phyloP scores from a whole-genome alignment of 345 rosid species.

The Hibiscus syriacus region DNA sequence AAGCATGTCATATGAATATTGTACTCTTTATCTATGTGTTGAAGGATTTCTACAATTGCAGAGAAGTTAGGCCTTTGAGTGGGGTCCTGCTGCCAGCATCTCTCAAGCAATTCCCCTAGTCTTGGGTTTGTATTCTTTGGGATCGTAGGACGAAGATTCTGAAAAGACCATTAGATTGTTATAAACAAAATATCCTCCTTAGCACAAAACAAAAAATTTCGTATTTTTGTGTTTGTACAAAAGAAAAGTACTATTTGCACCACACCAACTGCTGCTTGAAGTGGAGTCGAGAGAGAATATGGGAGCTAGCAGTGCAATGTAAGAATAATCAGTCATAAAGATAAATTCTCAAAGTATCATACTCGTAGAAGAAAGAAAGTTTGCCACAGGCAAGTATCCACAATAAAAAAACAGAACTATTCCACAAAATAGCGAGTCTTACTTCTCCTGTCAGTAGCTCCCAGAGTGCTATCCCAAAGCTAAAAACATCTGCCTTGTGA shows the following conservation, averaged over 20 bases:
- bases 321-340: neutral
- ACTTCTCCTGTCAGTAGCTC: constrained; percentile 95
- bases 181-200: neutral
- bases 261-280: constrained; percentile 94
- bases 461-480: constrained; percentile 85
- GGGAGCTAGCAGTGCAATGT: constrained; percentile 51
- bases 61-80: constrained; percentile 68
- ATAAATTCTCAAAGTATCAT: neutral
- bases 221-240: neutral
- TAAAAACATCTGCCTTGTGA: constrained; percentile 85
- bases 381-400: constrained; percentile 7
- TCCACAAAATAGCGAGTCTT: constrained; percentile 23
- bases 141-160: constrained; percentile 77
- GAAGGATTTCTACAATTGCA: constrained; percentile 57
- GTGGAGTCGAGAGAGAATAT: constrained; percentile 61
- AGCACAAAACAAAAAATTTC: neutral
- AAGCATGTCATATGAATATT: constrained; percentile 1
- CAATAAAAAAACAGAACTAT: neutral
- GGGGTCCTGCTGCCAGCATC: constrained; percentile 91
- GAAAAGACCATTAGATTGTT: neutral
- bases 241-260: constrained; percentile 64
- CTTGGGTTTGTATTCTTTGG: constrained; percentile 72
- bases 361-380: neutral
- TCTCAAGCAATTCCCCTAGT: constrained; percentile 69
- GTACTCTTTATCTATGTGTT: constrained; percentile 59